These are phyloP conservation scores for Sclerotinia sclerotiorum DNA, from an alignment of 2,329 filamentous ascomycete genomes.

Conservation along the genomic window DNA sequence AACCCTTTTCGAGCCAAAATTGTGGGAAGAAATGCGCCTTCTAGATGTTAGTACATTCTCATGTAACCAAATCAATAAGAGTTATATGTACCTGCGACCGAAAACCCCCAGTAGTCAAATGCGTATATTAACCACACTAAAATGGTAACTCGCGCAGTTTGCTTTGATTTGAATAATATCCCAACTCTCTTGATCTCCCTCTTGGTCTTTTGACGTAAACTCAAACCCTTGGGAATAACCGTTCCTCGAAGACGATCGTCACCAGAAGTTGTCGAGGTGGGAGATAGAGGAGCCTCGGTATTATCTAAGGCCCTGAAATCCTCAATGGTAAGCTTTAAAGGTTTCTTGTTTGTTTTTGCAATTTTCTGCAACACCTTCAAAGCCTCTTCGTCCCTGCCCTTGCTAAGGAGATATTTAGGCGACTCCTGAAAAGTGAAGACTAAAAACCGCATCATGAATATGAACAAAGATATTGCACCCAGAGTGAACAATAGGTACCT, in stretches of 20 bases:
- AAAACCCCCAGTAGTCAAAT: slow-evolving; percentile 51
- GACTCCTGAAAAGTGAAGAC: slow-evolving; percentile 58
- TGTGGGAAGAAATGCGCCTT: slow-evolving; percentile 45
- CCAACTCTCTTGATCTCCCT: slow-evolving; percentile 46
- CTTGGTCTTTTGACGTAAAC: background rate
- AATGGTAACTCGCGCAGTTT: slow-evolving; percentile 48
- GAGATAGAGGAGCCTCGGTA: background rate
- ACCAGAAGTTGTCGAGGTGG: background rate
- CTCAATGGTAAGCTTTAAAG: slow-evolving; percentile 17
- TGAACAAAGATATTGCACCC: slow-evolving; percentile 53
- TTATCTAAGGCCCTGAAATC: slow-evolving; percentile 14
- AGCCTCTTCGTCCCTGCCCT: slow-evolving; percentile 53
- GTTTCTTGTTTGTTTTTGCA: slow-evolving; percentile 48
- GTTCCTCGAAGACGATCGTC: background rate
- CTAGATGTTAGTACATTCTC: slow-evolving; percentile 17
- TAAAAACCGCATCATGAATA: slow-evolving; percentile 56
- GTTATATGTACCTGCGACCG: slow-evolving; percentile 43
- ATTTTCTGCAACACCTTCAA: slow-evolving; percentile 55
- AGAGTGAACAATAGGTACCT: slow-evolving; percentile 56
- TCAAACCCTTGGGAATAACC: background rate
- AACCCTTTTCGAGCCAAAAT: slow-evolving; percentile 40
- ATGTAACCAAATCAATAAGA: slow-evolving; percentile 27
- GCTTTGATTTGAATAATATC: slow-evolving; percentile 46
- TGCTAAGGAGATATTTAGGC: slow-evolving; percentile 58
- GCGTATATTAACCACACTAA: slow-evolving; percentile 53